Evolutionary conservation across 2,329 filamentous ascomycete species (phyloP).

Genomic region (Pseudogymnoascus sp.): DNA sequence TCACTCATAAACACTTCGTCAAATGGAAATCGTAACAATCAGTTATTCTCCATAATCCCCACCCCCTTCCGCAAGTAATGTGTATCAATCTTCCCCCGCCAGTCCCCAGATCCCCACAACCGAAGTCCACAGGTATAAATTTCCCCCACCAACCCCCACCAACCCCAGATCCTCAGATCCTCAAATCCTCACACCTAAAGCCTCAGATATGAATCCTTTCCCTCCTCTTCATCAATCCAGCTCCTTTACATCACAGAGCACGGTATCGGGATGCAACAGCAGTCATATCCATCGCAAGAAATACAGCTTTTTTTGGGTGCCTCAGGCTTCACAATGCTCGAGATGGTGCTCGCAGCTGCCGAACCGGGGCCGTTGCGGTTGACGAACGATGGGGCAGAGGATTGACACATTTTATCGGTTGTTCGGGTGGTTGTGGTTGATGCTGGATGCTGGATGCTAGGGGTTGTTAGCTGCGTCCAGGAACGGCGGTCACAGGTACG

Average conservation of each 20-base stretch:
- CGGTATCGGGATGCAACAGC: constrained; percentile 48
- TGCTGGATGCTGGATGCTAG: background rate
- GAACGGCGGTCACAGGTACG: background rate
- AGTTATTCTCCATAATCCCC: background rate
- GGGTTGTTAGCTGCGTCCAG: background rate
- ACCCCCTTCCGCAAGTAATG: background rate
- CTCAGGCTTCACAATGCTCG: constrained; percentile 45
- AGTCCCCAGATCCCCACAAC: background rate
- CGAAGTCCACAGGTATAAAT: background rate
- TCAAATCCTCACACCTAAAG: background rate
- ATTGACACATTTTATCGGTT: constrained; percentile 26
- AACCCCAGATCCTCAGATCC: background rate
- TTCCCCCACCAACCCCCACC: background rate
- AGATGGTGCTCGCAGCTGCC: constrained; percentile 41
- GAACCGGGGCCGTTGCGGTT: constrained; percentile 42
- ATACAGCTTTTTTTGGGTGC: constrained; percentile 42
- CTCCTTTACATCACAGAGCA: constrained; percentile 25
- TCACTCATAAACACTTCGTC: background rate
- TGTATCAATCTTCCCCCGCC: background rate
- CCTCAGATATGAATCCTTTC: background rate
- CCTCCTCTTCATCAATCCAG: background rate
- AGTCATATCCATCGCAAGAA: constrained; percentile 44
- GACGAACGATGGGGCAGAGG: constrained; percentile 29
- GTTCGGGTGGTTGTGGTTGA: background rate
- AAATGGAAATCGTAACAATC: background rate